phyloP scores from a whole-genome alignment of 176 grass and related monocot genomes.

The Juncus inflexus region DNA sequence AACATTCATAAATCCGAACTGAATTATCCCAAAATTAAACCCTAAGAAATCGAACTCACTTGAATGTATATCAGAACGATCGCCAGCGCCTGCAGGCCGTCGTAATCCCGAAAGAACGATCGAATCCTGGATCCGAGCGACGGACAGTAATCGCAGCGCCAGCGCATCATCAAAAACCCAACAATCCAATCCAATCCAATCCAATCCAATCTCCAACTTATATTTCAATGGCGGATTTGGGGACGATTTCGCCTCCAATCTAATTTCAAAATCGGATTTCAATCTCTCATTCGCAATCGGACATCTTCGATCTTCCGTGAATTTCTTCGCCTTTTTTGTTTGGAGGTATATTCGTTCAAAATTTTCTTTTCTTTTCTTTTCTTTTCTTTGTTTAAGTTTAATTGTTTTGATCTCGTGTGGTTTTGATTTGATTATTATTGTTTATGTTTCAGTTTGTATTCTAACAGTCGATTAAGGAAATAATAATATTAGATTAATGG shows the following conservation, averaged over 20 bases:
- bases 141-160: conserved; percentile 28
- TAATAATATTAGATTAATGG: background rate
- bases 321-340: too few relatives aligned
- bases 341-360: too few relatives aligned
- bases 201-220: background rate
- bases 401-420: too few relatives aligned
- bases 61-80: conserved; percentile 89
- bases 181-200: background rate
- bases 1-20: conserved; percentile 19
- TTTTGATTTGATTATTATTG: conserved; percentile 5
- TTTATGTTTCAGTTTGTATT: conserved; percentile 1
- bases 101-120: conserved; percentile 90
- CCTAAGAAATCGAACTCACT: conserved; percentile 29
- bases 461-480: conserved; percentile 12
- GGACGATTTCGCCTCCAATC: too few relatives aligned
- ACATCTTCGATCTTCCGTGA: too few relatives aligned
- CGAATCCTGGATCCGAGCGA: conserved; percentile 56
- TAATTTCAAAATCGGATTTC: too few relatives aligned
- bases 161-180: conserved; percentile 44
- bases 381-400: too few relatives aligned
- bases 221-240: background rate
- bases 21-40: background rate
- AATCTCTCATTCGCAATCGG: too few relatives aligned
- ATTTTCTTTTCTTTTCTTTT: too few relatives aligned
- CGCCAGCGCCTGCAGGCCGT: conserved; percentile 75